Percentiles rank a stretch among this genome's conserved stretches.
Conservation (phyloP, 169 alveolate genomes). For the Theileria equi region DNA sequence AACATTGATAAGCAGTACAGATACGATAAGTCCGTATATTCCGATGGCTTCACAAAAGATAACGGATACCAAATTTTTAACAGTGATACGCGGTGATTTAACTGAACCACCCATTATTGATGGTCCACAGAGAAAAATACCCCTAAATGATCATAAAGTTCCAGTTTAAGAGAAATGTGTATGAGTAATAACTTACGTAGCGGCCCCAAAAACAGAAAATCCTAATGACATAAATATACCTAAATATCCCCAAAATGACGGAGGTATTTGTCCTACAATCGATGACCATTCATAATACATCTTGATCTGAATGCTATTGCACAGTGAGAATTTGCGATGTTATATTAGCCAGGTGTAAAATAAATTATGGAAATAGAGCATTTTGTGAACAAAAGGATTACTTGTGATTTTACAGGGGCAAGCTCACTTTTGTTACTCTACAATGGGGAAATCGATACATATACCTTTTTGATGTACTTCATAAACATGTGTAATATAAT, state of each 20-base stretch:
- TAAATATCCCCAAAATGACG: conserved; percentile 82
- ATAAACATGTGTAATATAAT: too few species aligned
- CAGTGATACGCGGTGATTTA: conserved; percentile 97
- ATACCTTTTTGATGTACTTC: too few species aligned
- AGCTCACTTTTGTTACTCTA: conserved; percentile 3
- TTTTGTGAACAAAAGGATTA: background rate
- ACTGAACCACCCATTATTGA: conserved; percentile 97
- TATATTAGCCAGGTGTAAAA: background rate
- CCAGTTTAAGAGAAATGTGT: background rate
- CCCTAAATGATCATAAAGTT: conserved; percentile 75
- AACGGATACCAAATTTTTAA: conserved; percentile 96
- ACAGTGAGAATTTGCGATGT: conserved; percentile 19
- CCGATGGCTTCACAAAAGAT: conserved; percentile 99
- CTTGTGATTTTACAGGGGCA: background rate
- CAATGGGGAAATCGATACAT: too few species aligned
- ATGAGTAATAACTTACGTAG: conserved; percentile 79
- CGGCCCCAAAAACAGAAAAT: conserved; percentile 93
- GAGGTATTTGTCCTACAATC: conserved; percentile 65
- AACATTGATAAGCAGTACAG: conserved; percentile 64
- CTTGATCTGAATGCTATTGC: too few species aligned
- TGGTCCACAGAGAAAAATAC: conserved; percentile 97
- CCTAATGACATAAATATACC: conserved; percentile 91
- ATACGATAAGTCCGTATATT: conserved; percentile 75
- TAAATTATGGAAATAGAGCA: background rate
- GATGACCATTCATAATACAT: conserved; percentile 70